Evolutionary conservation across 2,329 filamentous ascomycete genomes (phyloP), one percentile per base, ranked within the genome.

Genomic region (Venturia oleaginea): DNA sequence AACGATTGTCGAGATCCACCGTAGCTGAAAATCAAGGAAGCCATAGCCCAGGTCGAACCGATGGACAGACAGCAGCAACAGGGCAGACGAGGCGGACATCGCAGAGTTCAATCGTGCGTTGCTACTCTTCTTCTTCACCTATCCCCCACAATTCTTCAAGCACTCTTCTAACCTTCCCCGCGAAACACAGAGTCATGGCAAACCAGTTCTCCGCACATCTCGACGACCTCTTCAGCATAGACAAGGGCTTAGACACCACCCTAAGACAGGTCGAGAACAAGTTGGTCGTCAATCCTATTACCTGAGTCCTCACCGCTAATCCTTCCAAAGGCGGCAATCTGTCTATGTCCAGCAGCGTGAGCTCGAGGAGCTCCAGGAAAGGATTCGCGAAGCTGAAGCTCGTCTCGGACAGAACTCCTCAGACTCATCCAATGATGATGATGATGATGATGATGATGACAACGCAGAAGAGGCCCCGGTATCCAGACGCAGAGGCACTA

Each of bases 161-260:
- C 42, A 43, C 27, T 24, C 43, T 48, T n/a, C 38, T 46, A 62
- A 48, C 46, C n/a, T 62, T 62, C 42, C 57, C 27, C 57, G 19
- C 63, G 22, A 24, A 34, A 43, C 17, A 57, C 59, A 65, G 64
- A 37, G 32, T 63, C 40, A 65, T 65, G 64, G 64, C 64, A 63
- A 88, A 86, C 70, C 91, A 89, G 73, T 96, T 97, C 78, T 93
- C 91, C 66, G 81, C 86, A 55, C 90, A 93, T 74, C 82, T 97
- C 67, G 89, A 93, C 80, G 88, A 91, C 74, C 88, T 95, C 70
- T 97, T 97, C 80, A 88, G 89, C 72, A 87, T 97, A 72, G 90
- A 94, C 70, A 88, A 86, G 76, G 88, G 87, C 69, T 76, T 94
- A 65, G 85, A 88, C 71, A 84, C 88, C 67, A 82, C 96, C 42